These are phyloP conservation scores for Cercospora nicotianae DNA, from an alignment of 2,329 filamentous ascomycete genomes.

Conservation along the genomic window DNA sequence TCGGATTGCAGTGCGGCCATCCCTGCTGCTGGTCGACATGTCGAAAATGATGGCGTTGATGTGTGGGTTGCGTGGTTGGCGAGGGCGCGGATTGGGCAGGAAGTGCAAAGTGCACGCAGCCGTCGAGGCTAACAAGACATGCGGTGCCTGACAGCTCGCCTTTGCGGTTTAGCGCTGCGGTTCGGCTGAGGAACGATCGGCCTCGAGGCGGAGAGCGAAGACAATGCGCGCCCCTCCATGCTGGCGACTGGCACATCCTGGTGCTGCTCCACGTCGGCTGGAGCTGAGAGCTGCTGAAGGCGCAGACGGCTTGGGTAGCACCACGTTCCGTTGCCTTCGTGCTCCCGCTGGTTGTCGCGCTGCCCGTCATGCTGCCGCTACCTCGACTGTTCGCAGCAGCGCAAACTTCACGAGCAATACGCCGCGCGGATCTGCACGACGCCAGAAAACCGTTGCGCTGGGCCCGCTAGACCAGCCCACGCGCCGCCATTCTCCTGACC, in stretches of 20 bases:
- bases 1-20: background rate
- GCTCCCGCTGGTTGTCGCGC: background rate
- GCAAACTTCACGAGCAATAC: background rate
- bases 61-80: background rate
- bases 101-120: background rate
- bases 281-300: too few relatives aligned
- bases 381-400: background rate
- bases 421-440: conserved; percentile 8
- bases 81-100: conserved; percentile 10
- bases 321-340: background rate
- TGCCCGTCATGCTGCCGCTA: conserved; percentile 6
- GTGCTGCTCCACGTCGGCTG: background rate
- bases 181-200: background rate
- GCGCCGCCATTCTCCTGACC: background rate
- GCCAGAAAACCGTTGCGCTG: conserved; percentile 7
- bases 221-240: background rate
- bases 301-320: background rate
- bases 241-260: background rate
- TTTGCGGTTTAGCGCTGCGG: background rate
- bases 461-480: background rate
- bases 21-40: background rate
- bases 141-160: background rate
- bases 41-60: background rate
- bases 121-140: background rate
- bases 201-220: background rate